These are phyloP conservation scores for Raddia distichophylla DNA, from an alignment of 176 grass and related monocot species.

Conservation along the genomic window DNA sequence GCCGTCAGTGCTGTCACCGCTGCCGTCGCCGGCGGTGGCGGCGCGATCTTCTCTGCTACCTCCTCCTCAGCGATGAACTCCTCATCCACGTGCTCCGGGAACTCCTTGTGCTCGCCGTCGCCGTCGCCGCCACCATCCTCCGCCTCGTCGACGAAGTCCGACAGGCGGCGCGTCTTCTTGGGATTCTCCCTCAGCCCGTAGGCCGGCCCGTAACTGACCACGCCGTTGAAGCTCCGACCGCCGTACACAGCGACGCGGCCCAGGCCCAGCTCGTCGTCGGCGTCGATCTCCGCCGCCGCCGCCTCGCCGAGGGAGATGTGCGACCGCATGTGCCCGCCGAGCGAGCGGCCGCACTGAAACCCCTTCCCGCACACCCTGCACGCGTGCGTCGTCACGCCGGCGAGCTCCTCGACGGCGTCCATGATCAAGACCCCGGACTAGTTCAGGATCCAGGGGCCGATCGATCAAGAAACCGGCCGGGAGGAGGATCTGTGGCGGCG, in stretches of 20 bases:
- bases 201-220: constrained; percentile 35
- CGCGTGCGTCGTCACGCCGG: constrained; percentile 36
- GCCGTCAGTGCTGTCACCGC: background rate
- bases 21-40: constrained; percentile 1
- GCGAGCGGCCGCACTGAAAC: constrained; percentile 59
- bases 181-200: constrained; percentile 67
- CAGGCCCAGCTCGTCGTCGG: constrained; percentile 23
- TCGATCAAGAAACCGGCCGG: constrained; percentile 22
- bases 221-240: constrained; percentile 18
- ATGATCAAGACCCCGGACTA: constrained; percentile 15
- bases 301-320: constrained; percentile 53
- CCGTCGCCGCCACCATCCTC: background rate
- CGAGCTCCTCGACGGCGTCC: constrained; percentile 39
- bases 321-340: constrained; percentile 76
- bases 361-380: constrained; percentile 71
- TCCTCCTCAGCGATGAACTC: constrained; percentile 4
- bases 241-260: background rate
- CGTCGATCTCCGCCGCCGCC: background rate
- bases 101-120: constrained; percentile 33
- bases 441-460: background rate
- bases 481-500: constrained; percentile 32
- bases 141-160: constrained; percentile 36
- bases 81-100: constrained; percentile 39
- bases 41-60: constrained; percentile 8
- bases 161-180: constrained; percentile 71